Percentiles rank a stretch among this genome's conserved stretches.
phyloP scores from a whole-genome alignment of 2,329 filamentous ascomycete genomes.

The Lomentospora prolificans region DNA sequence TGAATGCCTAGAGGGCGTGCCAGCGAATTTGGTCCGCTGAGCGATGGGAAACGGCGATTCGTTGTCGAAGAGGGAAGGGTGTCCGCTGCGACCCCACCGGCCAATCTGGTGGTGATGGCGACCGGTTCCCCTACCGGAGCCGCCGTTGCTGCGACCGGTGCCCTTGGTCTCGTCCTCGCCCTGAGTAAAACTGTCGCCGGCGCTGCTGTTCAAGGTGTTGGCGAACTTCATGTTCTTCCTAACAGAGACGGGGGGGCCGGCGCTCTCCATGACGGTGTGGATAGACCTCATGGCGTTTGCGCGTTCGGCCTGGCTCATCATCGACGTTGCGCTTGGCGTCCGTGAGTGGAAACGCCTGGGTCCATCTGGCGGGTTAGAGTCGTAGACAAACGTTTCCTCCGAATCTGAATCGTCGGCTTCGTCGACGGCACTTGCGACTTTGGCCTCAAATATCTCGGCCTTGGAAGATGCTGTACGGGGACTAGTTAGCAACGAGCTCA shows the following conservation, averaged over 20 bases:
- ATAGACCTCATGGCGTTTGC: slow-evolving; percentile 52
- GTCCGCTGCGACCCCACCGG: slow-evolving; percentile 64
- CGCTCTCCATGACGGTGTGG: slow-evolving; percentile 54
- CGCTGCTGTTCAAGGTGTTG: slow-evolving; percentile 61
- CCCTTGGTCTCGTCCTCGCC: slow-evolving; percentile 60
- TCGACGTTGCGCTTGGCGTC: slow-evolving; percentile 87
- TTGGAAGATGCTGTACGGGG: slow-evolving; percentile 64
- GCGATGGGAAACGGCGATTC: slow-evolving; percentile 70
- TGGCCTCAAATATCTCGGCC: slow-evolving; percentile 95
- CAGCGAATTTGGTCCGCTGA: slow-evolving; percentile 51
- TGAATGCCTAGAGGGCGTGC: slow-evolving; percentile 46
- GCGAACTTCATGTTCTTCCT: slow-evolving; percentile 98
- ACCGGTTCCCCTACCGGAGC: slow-evolving; percentile 54
- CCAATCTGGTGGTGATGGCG: slow-evolving; percentile 69
- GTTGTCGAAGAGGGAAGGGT: slow-evolving; percentile 64
- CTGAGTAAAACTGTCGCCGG: slow-evolving; percentile 37
- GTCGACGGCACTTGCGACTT: slow-evolving; percentile 90
- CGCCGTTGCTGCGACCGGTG: slow-evolving; percentile 47
- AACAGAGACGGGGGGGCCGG: slow-evolving; percentile 26
- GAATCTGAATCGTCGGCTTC: slow-evolving; percentile 95
- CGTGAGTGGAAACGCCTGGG: slow-evolving; percentile 80
- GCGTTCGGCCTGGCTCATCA: slow-evolving; percentile 58
- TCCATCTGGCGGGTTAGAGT: slow-evolving; percentile 78
- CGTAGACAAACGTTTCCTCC: slow-evolving; percentile 97
- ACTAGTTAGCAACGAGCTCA: slow-evolving; percentile 6